Evolutionary conservation across 495 filamentous ascomycete species (phyloP).

Genomic region (Penicillium lagena): DNA sequence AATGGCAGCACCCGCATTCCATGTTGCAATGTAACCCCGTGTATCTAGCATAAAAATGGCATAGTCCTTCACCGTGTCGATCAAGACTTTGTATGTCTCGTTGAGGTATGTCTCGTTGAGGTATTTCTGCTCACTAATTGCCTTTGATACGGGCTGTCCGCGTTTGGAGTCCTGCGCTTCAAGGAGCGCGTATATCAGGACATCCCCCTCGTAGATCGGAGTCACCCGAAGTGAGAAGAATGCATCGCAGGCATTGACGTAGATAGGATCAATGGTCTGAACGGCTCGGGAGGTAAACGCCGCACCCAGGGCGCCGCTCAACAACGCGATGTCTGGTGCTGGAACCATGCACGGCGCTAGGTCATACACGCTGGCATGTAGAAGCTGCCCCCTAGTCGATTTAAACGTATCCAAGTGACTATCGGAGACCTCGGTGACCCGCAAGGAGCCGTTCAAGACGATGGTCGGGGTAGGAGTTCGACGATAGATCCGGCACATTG

Average conservation of each 20-base stretch:
- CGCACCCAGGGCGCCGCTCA: conserved; percentile 37
- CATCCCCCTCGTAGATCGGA: conserved; percentile 42
- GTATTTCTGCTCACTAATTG: conserved; percentile 33
- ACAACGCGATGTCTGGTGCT: conserved; percentile 26
- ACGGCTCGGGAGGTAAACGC: conserved; percentile 31
- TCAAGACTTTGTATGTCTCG: conserved; percentile 55
- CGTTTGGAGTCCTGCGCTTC: conserved; percentile 34
- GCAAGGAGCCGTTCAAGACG: conserved; percentile 39
- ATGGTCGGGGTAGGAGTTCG: conserved; percentile 44
- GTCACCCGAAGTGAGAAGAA: conserved; percentile 40
- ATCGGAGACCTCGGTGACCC: conserved; percentile 42
- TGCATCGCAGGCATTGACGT: conserved; percentile 11
- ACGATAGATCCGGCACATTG: conserved; percentile 36
- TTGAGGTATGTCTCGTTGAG: conserved; percentile 44
- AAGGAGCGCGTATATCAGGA: conserved; percentile 40
- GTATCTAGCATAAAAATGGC: conserved; percentile 64
- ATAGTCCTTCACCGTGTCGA: conserved; percentile 62
- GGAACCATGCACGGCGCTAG: conserved; percentile 25
- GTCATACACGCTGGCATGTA: conserved; percentile 38
- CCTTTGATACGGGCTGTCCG: conserved; percentile 1
- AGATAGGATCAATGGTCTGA: conserved; percentile 25
- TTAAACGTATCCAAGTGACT: conserved; percentile 38
- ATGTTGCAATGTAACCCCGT: conserved; percentile 50
- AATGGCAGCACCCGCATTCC: conserved; percentile 55
- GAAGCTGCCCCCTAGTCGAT: conserved; percentile 27